Percentiles rank a stretch among this genome's conserved stretches.
These are phyloP conservation scores for Croton laevigatus DNA, from an alignment of 441 rosid genomes.

Conservation along the genomic window DNA sequence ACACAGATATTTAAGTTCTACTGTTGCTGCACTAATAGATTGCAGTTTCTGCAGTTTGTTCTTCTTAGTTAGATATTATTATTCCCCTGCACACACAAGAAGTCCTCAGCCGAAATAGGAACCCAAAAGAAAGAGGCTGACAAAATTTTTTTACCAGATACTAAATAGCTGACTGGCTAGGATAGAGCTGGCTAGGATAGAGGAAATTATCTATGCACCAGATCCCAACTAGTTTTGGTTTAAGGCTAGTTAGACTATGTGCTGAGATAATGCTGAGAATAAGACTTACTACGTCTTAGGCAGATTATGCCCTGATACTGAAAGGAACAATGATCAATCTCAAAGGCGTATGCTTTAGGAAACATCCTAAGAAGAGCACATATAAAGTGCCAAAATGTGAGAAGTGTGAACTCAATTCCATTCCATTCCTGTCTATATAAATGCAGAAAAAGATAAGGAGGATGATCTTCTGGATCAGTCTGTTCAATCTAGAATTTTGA, in stretches of 20 bases:
- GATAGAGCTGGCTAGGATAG: neutral
- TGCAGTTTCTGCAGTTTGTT: neutral
- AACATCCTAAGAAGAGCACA: neutral
- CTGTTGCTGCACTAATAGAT: constrained; percentile 2
- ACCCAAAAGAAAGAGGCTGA: neutral
- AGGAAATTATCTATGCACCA: neutral
- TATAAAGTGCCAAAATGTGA: neutral
- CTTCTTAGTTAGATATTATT: neutral
- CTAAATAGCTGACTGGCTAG: neutral
- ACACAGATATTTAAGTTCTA: constrained; percentile 4
- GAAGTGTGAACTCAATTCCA: neutral
- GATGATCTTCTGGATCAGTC: constrained; percentile 70
- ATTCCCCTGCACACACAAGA: neutral
- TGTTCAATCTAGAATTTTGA: constrained; percentile 64
- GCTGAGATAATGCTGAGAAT: neutral
- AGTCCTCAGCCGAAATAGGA: too few relatives aligned
- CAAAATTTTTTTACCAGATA: neutral
- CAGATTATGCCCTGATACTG: neutral
- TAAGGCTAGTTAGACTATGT: neutral
- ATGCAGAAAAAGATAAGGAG: constrained; percentile 84
- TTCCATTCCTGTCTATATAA: constrained; percentile 17
- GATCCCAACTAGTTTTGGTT: neutral
- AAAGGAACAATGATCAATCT: neutral
- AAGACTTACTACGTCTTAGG: neutral
- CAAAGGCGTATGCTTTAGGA: neutral